phyloP scores from a whole-genome alignment of 2,329 filamentous ascomycete genomes.

The Monosporascus cannonballus region DNA sequence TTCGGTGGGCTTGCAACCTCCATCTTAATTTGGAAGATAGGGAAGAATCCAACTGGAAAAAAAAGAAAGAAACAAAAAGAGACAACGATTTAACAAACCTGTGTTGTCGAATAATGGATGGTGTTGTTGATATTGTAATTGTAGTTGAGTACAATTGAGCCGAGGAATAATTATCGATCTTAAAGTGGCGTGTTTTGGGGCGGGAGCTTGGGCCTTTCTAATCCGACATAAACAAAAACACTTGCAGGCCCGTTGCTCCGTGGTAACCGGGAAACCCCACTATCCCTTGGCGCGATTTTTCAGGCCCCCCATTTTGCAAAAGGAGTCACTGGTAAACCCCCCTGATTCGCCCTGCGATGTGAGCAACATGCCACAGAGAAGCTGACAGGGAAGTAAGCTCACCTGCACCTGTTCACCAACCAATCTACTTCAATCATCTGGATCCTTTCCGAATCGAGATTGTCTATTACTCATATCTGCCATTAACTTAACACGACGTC shows the following conservation, averaged over 20 bases:
- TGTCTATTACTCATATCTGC: too few relatives aligned
- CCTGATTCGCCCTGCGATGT: too few relatives aligned
- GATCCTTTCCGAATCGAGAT: too few relatives aligned
- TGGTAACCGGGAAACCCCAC: neutral
- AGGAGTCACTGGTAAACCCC: too few relatives aligned
- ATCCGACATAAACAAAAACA: neutral
- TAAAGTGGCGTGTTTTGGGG: neutral
- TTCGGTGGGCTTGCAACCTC: conserved; percentile 50
- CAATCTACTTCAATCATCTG: too few relatives aligned
- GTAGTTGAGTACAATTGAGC: neutral
- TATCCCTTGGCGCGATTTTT: neutral
- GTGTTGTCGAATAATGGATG: neutral
- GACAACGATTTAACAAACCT: neutral
- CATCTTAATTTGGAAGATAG: conserved; percentile 31
- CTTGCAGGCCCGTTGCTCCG: neutral
- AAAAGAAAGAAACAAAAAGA: neutral
- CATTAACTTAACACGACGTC: too few relatives aligned
- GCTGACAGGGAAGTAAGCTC: too few relatives aligned
- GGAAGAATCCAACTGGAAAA: neutral
- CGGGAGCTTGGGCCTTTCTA: neutral
- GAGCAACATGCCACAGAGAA: too few relatives aligned
- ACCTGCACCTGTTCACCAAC: too few relatives aligned
- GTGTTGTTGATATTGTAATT: neutral
- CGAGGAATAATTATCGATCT: neutral
- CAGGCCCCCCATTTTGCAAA: too few relatives aligned